These are phyloP conservation scores for Aegle marmelos DNA, from an alignment of 345 rosid genomes.

Conservation along the genomic window DNA sequence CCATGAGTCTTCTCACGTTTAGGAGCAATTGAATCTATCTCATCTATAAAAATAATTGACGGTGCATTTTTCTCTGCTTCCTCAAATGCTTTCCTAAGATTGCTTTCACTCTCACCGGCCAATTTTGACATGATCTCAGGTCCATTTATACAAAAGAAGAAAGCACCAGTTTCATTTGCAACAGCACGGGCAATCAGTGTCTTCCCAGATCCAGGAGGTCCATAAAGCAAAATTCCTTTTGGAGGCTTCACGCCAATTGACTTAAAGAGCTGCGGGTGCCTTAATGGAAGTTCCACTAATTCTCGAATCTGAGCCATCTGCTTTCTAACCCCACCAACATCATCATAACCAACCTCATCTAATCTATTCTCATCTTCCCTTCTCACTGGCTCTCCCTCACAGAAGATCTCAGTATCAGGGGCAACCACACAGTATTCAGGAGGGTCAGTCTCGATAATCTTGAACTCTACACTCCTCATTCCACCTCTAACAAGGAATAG, in stretches of 20 bases:
- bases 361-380: slow-evolving; percentile 92
- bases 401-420: slow-evolving; percentile 94
- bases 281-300: slow-evolving; percentile 84
- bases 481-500: slow-evolving; percentile 95
- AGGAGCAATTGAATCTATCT: slow-evolving; percentile 95
- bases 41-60: slow-evolving; percentile 89
- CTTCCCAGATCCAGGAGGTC: slow-evolving; percentile 88
- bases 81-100: slow-evolving; percentile 94
- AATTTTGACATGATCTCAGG: slow-evolving; percentile 96
- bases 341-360: slow-evolving; percentile 95
- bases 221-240: slow-evolving; percentile 83
- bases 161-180: slow-evolving; percentile 95
- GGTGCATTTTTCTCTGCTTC: slow-evolving; percentile 99
- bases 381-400: slow-evolving; percentile 94
- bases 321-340: slow-evolving; percentile 98
- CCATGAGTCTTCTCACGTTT: slow-evolving; percentile 96
- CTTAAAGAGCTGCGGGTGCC: slow-evolving; percentile 94
- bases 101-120: slow-evolving; percentile 99
- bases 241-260: slow-evolving; percentile 99
- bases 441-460: slow-evolving; percentile 89
- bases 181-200: slow-evolving; percentile 96
- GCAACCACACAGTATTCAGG: slow-evolving; percentile 91
- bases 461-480: slow-evolving; percentile 94
- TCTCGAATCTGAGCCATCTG: slow-evolving; percentile 99
- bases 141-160: slow-evolving; percentile 93